Conservation (phyloP, 805 yeast genomes). For the Lachancea sp. region DNA sequence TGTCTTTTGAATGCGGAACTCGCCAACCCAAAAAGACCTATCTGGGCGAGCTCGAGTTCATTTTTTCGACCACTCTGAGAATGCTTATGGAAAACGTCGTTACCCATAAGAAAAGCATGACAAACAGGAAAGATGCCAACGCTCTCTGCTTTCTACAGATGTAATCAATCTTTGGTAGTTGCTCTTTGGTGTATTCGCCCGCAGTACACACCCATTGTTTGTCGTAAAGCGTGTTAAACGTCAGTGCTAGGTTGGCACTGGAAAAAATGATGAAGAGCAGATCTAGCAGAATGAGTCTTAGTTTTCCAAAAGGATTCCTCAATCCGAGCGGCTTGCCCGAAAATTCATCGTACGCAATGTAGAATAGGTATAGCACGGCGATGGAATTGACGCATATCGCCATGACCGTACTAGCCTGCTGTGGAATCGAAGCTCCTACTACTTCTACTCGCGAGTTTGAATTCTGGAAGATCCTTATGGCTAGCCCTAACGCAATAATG, state of each 20-base stretch:
- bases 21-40: background rate
- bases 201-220: slow-evolving; percentile 69
- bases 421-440: slow-evolving; percentile 37
- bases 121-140: slow-evolving; percentile 69
- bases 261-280: slow-evolving; percentile 81
- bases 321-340: slow-evolving; percentile 87
- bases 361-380: slow-evolving; percentile 70
- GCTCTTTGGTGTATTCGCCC: slow-evolving; percentile 14
- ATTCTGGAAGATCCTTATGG: slow-evolving; percentile 49
- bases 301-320: slow-evolving; percentile 76
- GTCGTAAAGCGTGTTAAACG: slow-evolving; percentile 79
- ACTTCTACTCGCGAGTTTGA: slow-evolving; percentile 22
- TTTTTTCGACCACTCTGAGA: slow-evolving; percentile 71
- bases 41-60: slow-evolving; percentile 26
- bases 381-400: slow-evolving; percentile 77
- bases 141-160: slow-evolving; percentile 77
- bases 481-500: slow-evolving; percentile 63
- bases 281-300: slow-evolving; percentile 76
- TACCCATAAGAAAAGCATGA: slow-evolving; percentile 77
- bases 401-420: slow-evolving; percentile 89
- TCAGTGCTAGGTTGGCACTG: slow-evolving; percentile 77
- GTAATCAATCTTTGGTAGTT: slow-evolving; percentile 36
- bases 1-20: background rate
- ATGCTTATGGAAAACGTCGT: slow-evolving; percentile 77
- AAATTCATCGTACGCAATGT: slow-evolving; percentile 87